Percentiles rank a stretch among this genome's conserved stretches.
Evolutionary conservation across 768 basidiomycete species (phyloP).

Genomic region (Boletus subcaerulescens): DNA sequence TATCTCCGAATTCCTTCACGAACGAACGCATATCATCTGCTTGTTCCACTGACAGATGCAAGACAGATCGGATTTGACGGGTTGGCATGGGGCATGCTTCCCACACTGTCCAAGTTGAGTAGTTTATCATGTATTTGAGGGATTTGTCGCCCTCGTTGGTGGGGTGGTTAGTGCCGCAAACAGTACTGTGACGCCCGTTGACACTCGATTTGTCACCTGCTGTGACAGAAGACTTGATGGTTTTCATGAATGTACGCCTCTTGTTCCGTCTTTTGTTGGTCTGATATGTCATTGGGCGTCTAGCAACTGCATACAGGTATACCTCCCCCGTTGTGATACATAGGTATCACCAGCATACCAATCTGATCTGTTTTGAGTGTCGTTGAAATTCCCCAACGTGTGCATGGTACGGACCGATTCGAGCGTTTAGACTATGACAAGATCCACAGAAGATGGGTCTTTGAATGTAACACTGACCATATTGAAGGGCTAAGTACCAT

Average conservation of each 20-base stretch:
- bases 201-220: constrained; percentile 39
- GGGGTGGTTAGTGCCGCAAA: constrained; percentile 63
- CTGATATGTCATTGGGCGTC: background rate
- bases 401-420: constrained; percentile 52
- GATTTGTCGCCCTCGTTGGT: constrained; percentile 65
- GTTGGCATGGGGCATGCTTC: constrained; percentile 68
- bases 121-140: constrained; percentile 61
- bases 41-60: constrained; percentile 43
- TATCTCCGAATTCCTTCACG: constrained; percentile 62
- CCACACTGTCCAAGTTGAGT: constrained; percentile 50
- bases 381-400: constrained; percentile 59
- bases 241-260: constrained; percentile 41
- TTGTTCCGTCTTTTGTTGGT: background rate
- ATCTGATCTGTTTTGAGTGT: constrained; percentile 39
- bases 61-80: constrained; percentile 63
- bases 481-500: constrained; percentile 50
- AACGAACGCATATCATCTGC: constrained; percentile 50
- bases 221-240: constrained; percentile 37
- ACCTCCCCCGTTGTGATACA: constrained; percentile 50
- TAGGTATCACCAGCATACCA: constrained; percentile 50
- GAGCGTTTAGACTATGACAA: constrained; percentile 52
- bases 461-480: constrained; percentile 58
- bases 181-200: constrained; percentile 39
- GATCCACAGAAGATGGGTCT: constrained; percentile 25
- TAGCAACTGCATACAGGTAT: constrained; percentile 62